These are phyloP conservation scores for Oxyria digyna DNA, from an alignment of 148 eudicot genomes.

Conservation along the genomic window DNA sequence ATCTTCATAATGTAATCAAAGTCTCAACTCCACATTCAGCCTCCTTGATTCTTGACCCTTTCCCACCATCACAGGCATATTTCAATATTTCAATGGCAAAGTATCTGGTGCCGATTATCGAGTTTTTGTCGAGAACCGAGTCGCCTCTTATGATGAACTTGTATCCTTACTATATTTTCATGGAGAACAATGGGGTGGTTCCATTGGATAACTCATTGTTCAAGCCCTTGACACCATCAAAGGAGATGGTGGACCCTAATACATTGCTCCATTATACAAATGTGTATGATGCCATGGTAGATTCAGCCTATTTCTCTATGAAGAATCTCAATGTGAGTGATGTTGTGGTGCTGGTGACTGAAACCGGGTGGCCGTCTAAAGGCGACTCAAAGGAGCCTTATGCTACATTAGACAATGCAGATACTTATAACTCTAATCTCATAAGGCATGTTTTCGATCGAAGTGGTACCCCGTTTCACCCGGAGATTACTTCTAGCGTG, in stretches of 20 bases:
- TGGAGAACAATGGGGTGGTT: conserved; percentile 91
- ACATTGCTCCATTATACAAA: conserved; percentile 87
- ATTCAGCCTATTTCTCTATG: conserved; percentile 74
- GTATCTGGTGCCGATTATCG: conserved; percentile 42
- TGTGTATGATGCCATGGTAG: conserved; percentile 88
- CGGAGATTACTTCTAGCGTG: conserved; percentile 59
- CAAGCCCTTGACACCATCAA: conserved; percentile 85
- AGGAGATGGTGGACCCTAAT: conserved; percentile 94
- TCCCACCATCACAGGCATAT: conserved; percentile 92
- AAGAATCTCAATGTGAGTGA: conserved; percentile 69
- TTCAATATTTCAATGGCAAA: conserved; percentile 56
- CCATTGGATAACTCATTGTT: conserved; percentile 76
- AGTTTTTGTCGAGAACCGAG: conserved; percentile 57
- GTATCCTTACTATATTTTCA: conserved; percentile 85
- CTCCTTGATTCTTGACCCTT: conserved; percentile 63
- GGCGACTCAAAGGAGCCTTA: conserved; percentile 87
- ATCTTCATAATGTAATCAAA: conserved; percentile 45
- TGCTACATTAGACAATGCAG: conserved; percentile 67
- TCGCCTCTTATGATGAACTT: conserved; percentile 89
- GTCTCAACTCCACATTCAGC: conserved; percentile 82
- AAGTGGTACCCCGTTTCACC: conserved; percentile 70
- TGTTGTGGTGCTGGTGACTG: conserved; percentile 65
- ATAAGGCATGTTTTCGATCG: conserved; percentile 61
- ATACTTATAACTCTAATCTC: conserved; percentile 74
- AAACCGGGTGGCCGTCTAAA: conserved; percentile 93